Evolutionary conservation across 805 yeast species (phyloP), one percentile per base, ranked within the genome.

Genomic region (Ogataea henricii): DNA sequence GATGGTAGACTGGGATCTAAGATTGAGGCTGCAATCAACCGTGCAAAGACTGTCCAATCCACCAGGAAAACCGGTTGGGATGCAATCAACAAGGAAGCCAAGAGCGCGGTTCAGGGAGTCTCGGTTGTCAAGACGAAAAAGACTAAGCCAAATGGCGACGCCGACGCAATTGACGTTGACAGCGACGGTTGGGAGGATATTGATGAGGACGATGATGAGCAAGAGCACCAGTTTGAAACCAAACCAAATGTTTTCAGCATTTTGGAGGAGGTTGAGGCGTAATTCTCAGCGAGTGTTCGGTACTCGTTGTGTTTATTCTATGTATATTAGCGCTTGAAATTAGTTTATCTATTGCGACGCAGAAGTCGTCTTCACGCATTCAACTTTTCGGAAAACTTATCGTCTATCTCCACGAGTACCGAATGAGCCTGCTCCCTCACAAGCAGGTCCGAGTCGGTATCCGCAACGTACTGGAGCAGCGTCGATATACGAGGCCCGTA

Each of bases 11-110:
- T 85, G 44, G 74, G 80, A 16, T 75, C 78, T 37, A 86, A 85
- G 62, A 83, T 85, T 34, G 78, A 78, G 53, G 81, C 79, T 55
- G 81, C 89, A 54, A 77, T 83, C 22, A 74, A 76, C 40, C 76
- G 89, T 59, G 83, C 88, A 18, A 82, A 74, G 56, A 78, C 71
- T 55, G 81, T 85, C 23, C 85, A 80, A 56, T 69, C 65, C 17
- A 73, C 85, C 9, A 74, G 94, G 65, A 85, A 84, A 63, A 69
- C 87, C 0, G 84, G 81, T 13, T 86, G 92, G 94, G 90, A 85
- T 42, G 69, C 73, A 37, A 83, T 84, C 46, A 86, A 85, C 60
- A 70, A 76, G 48, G 63, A 65, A 25, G 75, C 82, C 9, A 73
- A 62, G 47, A 64, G 55, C 20, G 48, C 64, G 6, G 44, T 62